Percentiles rank a stretch among this genome's conserved stretches.
Evolutionary conservation across 768 basidiomycete genomes (phyloP).

Genomic region (Boletus edulis): DNA sequence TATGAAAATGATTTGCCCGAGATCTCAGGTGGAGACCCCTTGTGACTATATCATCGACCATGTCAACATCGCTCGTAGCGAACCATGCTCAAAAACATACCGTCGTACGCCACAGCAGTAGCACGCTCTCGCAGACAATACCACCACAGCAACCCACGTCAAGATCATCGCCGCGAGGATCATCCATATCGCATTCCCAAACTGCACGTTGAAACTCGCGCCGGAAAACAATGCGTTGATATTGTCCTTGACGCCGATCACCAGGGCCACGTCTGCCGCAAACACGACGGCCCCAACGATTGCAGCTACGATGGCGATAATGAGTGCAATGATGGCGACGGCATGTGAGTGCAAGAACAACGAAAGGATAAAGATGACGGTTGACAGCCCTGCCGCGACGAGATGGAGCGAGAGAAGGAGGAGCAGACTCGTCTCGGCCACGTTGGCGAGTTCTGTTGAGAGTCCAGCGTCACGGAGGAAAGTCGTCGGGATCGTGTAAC

Average conservation of each 20-base stretch:
- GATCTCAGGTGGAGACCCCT: neutral
- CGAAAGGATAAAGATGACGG: conserved; percentile 49
- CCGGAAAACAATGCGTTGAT: conserved; percentile 37
- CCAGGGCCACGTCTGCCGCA: conserved; percentile 60
- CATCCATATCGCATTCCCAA: conserved; percentile 77
- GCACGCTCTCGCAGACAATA: conserved; percentile 63
- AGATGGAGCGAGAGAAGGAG: conserved; percentile 68
- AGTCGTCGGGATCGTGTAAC: conserved; percentile 59
- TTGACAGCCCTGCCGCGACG: conserved; percentile 56
- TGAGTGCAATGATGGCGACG: conserved; percentile 55
- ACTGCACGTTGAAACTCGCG: conserved; percentile 45
- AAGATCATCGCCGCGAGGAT: conserved; percentile 52
- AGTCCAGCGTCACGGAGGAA: conserved; percentile 44
- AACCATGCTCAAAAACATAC: conserved; percentile 19
- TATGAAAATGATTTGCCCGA: neutral
- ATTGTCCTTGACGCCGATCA: conserved; percentile 47
- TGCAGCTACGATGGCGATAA: conserved; percentile 55
- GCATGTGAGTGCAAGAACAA: conserved; percentile 58
- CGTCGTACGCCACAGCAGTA: conserved; percentile 64
- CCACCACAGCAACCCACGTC: conserved; percentile 59
- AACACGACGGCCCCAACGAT: conserved; percentile 55
- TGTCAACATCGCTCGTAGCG: conserved; percentile 3
- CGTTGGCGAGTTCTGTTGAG: conserved; percentile 40
- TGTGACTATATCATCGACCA: conserved; percentile 5
- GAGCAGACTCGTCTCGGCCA: conserved; percentile 49